phyloP scores from a whole-genome alignment of 1,284 basidiomycete species.

The Moesziomyces aphidis region DNA sequence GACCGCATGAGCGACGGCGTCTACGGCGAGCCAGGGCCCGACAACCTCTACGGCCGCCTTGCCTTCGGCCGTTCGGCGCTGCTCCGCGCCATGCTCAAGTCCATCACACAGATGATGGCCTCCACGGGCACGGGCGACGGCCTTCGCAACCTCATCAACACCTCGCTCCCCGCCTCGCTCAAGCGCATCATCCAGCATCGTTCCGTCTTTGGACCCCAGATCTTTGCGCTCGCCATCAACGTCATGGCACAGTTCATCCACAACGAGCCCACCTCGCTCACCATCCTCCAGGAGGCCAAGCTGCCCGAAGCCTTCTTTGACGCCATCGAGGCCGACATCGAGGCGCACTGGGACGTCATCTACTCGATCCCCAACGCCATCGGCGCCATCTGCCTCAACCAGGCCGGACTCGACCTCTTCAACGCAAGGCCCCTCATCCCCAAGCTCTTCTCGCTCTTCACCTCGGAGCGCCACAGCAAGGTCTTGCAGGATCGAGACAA shows the following conservation, averaged over 20 bases:
- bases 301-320: constrained; percentile 90
- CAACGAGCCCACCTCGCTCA: constrained; percentile 95
- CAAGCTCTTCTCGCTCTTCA: constrained; percentile 85
- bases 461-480: constrained; percentile 84
- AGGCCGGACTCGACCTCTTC: constrained; percentile 85
- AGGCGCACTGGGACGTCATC: constrained; percentile 78
- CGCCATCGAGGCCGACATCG: constrained; percentile 84
- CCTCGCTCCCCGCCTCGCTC: constrained; percentile 84
- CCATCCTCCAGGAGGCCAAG: constrained; percentile 90
- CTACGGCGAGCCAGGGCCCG: constrained; percentile 70
- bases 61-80: constrained; percentile 70
- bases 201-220: constrained; percentile 84
- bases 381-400: constrained; percentile 94
- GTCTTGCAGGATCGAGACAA: constrained; percentile 94
- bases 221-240: constrained; percentile 84
- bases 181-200: constrained; percentile 88
- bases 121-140: constrained; percentile 90
- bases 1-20: constrained; percentile 69
- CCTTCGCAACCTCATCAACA: constrained; percentile 92
- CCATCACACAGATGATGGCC: constrained; percentile 95
- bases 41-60: constrained; percentile 56
- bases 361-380: constrained; percentile 94
- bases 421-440: constrained; percentile 80
- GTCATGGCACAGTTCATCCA: constrained; percentile 98
- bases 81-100: constrained; percentile 90